These are phyloP conservation scores for Hygrophila difformis DNA, from an alignment of 257 asterid genomes.

Conservation along the genomic window DNA sequence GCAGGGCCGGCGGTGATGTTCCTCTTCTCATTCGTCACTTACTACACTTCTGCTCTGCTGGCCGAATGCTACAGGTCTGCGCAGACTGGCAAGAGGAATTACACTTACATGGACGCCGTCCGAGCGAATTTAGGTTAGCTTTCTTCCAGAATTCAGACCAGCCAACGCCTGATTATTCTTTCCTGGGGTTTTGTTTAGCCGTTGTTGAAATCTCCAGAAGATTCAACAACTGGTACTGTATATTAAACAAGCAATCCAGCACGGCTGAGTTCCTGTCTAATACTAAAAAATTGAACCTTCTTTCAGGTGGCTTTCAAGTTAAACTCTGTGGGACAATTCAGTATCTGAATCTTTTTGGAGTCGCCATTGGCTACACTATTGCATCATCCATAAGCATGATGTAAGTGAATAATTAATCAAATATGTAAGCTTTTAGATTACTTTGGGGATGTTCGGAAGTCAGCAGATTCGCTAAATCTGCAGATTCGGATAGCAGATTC, in stretches of 20 bases:
- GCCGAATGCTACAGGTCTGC: slow-evolving; percentile 20
- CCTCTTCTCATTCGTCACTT: slow-evolving; percentile 23
- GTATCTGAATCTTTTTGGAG: slow-evolving; percentile 25
- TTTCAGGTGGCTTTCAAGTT: slow-evolving; percentile 22
- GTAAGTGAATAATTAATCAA: slow-evolving; percentile 1
- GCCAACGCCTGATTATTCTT: no score
- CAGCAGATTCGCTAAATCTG: no score
- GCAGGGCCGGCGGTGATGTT: slow-evolving; percentile 25
- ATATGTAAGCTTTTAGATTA: no score
- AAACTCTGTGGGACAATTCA: slow-evolving; percentile 26
- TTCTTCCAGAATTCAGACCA: neutral
- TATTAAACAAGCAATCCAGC: no score
- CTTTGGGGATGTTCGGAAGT: no score
- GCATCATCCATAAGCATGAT: slow-evolving; percentile 25
- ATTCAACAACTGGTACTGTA: no score
- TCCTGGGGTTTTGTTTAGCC: no score
- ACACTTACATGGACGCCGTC: slow-evolving; percentile 27
- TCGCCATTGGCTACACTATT: slow-evolving; percentile 25
- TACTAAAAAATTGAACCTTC: no score
- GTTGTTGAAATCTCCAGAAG: no score
- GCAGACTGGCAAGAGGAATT: slow-evolving; percentile 18
- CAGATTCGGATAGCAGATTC: no score
- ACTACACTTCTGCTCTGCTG: slow-evolving; percentile 21
- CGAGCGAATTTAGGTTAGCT: slow-evolving; percentile 16
- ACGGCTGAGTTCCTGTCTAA: no score